Evolutionary conservation across 2,329 filamentous ascomycete genomes (phyloP).

Genomic region (Helotiales sp.): DNA sequence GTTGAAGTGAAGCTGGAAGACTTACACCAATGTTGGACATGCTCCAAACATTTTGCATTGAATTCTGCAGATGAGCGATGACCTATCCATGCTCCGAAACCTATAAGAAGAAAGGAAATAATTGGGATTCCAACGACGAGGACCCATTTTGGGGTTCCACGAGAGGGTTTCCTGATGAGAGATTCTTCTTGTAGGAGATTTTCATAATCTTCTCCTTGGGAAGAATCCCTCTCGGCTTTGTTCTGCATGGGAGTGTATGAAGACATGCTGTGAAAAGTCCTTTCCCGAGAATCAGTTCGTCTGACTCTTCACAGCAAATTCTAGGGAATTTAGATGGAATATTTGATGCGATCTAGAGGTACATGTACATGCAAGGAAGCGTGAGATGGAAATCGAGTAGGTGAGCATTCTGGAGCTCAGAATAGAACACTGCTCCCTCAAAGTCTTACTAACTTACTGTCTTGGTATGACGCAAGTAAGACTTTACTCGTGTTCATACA

Average conservation of each 20-base stretch:
- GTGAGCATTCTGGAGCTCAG: background rate
- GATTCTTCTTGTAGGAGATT: conserved; percentile 17
- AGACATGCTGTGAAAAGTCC: background rate
- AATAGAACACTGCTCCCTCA: background rate
- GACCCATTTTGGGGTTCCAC: conserved; percentile 11
- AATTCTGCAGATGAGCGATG: conserved; percentile 9
- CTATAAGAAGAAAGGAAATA: conserved; percentile 15
- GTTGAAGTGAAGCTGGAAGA: background rate
- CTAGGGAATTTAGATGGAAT: background rate
- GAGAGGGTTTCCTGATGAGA: background rate
- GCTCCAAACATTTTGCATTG: conserved; percentile 20
- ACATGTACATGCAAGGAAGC: background rate
- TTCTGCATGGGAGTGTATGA: conserved; percentile 20
- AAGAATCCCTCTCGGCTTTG: conserved; percentile 18
- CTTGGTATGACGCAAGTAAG: background rate
- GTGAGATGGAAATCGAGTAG: background rate
- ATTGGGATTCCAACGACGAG: conserved; percentile 12
- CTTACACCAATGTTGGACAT: conserved; percentile 30
- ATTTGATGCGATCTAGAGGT: background rate
- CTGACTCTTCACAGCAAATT: background rate
- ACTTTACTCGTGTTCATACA: background rate
- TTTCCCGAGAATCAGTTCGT: background rate
- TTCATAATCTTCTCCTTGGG: conserved; percentile 20
- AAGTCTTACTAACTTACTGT: background rate
- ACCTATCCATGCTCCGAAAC: conserved; percentile 26